Percentiles rank a stretch among this genome's conserved stretches.
Evolutionary conservation across 306 rosid genomes (phyloP).

Genomic region (Quercus bicolor): DNA sequence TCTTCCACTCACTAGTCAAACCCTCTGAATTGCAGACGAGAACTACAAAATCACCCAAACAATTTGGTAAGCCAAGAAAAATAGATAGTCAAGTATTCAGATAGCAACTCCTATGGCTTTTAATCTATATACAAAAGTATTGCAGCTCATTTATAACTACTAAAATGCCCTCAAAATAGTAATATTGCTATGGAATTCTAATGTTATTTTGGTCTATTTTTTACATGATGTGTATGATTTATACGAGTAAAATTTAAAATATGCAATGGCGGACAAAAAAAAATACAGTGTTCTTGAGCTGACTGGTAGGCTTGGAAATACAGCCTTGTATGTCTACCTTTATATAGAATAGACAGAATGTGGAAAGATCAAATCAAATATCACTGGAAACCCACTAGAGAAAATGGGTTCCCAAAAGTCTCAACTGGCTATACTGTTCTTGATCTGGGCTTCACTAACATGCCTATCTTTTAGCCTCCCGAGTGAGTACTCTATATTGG

Average conservation of each 20-base stretch:
- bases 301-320: constrained; percentile 56
- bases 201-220: constrained; percentile 1
- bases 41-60: constrained; percentile 4
- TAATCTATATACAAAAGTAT: neutral
- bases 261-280: neutral
- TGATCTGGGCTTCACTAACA: constrained; percentile 34
- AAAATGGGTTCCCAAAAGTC: constrained; percentile 50
- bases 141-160: neutral
- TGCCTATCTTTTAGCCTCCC: constrained; percentile 37
- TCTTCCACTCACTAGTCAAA: constrained; percentile 16
- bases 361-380: constrained; percentile 11
- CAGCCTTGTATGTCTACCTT: constrained; percentile 1
- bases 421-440: constrained; percentile 22
- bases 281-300: constrained; percentile 8
- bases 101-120: neutral
- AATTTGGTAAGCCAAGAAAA: constrained; percentile 3
- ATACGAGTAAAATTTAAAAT: neutral
- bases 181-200: neutral
- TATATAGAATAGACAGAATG: constrained; percentile 26
- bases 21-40: constrained; percentile 1
- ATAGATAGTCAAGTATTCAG: neutral
- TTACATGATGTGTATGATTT: neutral
- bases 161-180: neutral
- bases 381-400: constrained; percentile 6
- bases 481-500: constrained; percentile 46